Evolutionary conservation across 148 eudicot species (phyloP).

Genomic region (Beta vulgaris): DNA sequence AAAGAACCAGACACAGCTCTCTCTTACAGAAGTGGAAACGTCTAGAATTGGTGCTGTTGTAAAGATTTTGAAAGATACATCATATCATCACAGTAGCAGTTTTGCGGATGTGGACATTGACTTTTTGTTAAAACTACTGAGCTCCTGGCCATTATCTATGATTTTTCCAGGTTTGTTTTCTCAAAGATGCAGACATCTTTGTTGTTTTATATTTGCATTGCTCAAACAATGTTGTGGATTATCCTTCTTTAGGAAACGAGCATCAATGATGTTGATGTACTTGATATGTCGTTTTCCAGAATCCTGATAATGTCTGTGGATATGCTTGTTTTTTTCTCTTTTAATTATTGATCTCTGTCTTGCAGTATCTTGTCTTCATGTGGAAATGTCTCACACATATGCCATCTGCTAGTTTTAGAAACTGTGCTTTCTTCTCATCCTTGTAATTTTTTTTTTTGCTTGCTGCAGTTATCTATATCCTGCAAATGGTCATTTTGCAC

Average conservation of each 20-base stretch:
- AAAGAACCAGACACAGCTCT: slow-evolving; percentile 51
- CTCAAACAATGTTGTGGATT: no score
- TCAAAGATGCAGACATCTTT: neutral
- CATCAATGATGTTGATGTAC: neutral
- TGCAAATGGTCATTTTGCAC: slow-evolving; percentile 84
- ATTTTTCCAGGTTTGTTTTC: slow-evolving; percentile 76
- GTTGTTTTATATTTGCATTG: neutral
- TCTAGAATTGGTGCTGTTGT: slow-evolving; percentile 70
- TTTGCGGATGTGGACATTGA: slow-evolving; percentile 78
- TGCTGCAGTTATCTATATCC: slow-evolving; percentile 82
- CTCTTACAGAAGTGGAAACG: slow-evolving; percentile 60
- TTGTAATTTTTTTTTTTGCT: slow-evolving; percentile 6
- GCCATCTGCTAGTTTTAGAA: slow-evolving; percentile 1
- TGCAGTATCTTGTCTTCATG: neutral
- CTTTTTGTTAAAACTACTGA: slow-evolving; percentile 71
- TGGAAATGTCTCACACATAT: neutral
- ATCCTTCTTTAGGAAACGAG: neutral
- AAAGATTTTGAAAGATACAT: slow-evolving; percentile 89
- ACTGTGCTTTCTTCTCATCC: neutral
- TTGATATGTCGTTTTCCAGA: neutral
- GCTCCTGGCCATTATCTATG: slow-evolving; percentile 70
- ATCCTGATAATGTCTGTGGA: neutral
- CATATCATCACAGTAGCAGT: slow-evolving; percentile 78
- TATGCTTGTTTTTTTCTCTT: neutral
- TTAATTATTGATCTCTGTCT: neutral